Percentiles rank a stretch among this genome's conserved stretches.
These are phyloP conservation scores for Thraustochytrium striatum DNA, from an alignment of 352 stramenopile genomes.

Conservation along the genomic window DNA sequence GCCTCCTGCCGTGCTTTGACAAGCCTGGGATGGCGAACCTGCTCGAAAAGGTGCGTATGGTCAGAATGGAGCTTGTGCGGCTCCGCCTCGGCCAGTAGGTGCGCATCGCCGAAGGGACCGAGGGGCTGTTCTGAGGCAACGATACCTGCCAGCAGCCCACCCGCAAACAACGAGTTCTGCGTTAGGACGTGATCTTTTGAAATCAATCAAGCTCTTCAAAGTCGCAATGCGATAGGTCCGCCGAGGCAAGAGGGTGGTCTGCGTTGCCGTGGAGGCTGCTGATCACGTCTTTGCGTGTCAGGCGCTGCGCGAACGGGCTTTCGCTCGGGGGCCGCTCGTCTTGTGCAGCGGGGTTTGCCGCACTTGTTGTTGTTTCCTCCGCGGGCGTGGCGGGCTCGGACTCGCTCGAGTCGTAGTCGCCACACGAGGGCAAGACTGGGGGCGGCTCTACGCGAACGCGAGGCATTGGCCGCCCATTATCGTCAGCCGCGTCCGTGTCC, in stretches of 20 bases:
- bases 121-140: too few species aligned
- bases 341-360: too few species aligned
- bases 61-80: neutral
- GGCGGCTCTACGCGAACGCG: neutral
- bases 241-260: neutral
- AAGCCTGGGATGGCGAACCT: neutral
- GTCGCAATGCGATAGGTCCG: neutral
- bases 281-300: constrained; percentile 10
- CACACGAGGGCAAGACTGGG: neutral
- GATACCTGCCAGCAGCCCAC: too few species aligned
- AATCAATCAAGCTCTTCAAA: constrained; percentile 10
- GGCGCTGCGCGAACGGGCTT: neutral
- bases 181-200: neutral
- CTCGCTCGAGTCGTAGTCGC: neutral
- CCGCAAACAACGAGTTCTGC: too few species aligned
- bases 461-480: neutral
- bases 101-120: neutral
- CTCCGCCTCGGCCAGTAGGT: neutral
- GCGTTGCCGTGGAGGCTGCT: neutral
- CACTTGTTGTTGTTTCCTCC: too few species aligned
- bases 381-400: neutral
- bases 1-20: neutral
- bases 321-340: too few species aligned
- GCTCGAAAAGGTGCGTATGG: neutral
- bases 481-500: too few species aligned